Percentiles rank a stretch among this genome's conserved stretches.
phyloP scores from a whole-genome alignment of 306 rosid genomes.

The Vigna reflexopilosa region DNA sequence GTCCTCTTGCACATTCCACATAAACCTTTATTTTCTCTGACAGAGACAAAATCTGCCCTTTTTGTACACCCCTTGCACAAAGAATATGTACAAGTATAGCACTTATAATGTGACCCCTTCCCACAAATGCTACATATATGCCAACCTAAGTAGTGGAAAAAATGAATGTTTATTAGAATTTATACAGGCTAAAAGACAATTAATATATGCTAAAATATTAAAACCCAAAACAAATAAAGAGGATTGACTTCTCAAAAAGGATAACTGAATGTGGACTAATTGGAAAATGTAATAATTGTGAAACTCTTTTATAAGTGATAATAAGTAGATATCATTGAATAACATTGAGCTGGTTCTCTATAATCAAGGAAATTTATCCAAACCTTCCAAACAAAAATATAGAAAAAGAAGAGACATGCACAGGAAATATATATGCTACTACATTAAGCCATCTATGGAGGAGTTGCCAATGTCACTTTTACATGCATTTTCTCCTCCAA shows the following conservation, averaged over 20 bases:
- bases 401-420: conserved; percentile 18
- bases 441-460: conserved; percentile 14
- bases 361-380: conserved; percentile 3
- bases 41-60: conserved; percentile 74
- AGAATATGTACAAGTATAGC: conserved; percentile 95
- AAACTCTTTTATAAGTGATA: neutral
- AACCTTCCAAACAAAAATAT: conserved; percentile 1
- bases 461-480: conserved; percentile 6
- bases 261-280: neutral
- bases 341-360: conserved; percentile 2
- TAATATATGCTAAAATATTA: conserved; percentile 28
- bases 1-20: conserved; percentile 89
- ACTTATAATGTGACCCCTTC: conserved; percentile 82
- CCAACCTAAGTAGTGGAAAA: conserved; percentile 73
- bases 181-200: neutral
- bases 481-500: neutral
- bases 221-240: conserved; percentile 11
- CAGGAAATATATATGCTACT: neutral
- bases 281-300: neutral
- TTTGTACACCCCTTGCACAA: conserved; percentile 87
- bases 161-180: neutral
- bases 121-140: conserved; percentile 86
- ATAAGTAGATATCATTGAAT: conserved; percentile 20
- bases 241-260: conserved; percentile 11
- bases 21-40: conserved; percentile 91